Percentiles rank a stretch among this genome's conserved stretches.
These are phyloP conservation scores for Geotrichum carabidarum DNA, from an alignment of 1,139 yeast genomes.

Conservation along the genomic window DNA sequence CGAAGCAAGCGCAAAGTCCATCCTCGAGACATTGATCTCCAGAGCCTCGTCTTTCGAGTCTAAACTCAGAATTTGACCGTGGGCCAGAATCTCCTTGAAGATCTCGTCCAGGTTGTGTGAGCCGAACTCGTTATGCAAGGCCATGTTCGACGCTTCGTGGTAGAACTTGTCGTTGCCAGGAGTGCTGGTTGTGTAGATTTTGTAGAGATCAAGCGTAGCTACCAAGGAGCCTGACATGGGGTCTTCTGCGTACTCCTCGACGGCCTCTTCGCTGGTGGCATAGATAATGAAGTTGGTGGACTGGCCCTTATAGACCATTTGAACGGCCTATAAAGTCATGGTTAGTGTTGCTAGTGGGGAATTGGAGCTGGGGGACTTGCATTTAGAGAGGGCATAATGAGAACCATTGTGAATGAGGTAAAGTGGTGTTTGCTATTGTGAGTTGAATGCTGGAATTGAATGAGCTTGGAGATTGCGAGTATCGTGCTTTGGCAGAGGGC, in stretches of 20 bases:
- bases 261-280: conserved; percentile 7
- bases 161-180: conserved; percentile 5
- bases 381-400: neutral
- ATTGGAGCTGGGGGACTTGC: neutral
- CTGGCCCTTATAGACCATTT: conserved; percentile 10
- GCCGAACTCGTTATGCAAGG: conserved; percentile 15
- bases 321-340: conserved; percentile 4
- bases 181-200: conserved; percentile 3
- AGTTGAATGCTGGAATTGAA: too few species aligned
- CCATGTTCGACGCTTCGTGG: conserved; percentile 10
- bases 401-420: neutral
- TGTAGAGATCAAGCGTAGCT: conserved; percentile 9
- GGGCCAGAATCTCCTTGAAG: conserved; percentile 1
- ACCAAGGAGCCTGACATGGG: conserved; percentile 11
- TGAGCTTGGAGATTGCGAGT: too few species aligned
- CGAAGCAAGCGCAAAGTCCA: neutral
- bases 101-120: conserved; percentile 12
- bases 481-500: too few species aligned
- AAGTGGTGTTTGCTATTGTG: too few species aligned
- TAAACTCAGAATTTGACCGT: neutral
- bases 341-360: neutral
- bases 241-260: conserved; percentile 6
- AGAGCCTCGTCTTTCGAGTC: too few species aligned
- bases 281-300: conserved; percentile 7
- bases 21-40: neutral